A percentile compares a stretch with the other conserved stretches of the same genome.
Conservation (phyloP, 306 rosid species). For the Carpinus fangiana region DNA sequence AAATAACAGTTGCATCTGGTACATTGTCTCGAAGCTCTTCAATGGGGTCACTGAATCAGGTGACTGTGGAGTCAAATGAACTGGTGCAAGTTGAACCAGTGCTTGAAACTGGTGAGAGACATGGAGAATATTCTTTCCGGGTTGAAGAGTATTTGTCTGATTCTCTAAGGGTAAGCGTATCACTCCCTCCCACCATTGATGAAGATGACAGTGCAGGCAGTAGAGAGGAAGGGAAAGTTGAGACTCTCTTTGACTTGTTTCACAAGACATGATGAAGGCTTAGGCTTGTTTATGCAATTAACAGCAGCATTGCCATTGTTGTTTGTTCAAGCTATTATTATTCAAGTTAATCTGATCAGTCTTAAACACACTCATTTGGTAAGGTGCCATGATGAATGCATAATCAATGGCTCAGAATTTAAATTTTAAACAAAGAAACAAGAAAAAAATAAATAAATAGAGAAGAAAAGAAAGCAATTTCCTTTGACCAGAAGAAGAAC, state of each 20-base stretch:
- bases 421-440: no score
- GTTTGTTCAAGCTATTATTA: neutral
- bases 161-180: conserved; percentile 26
- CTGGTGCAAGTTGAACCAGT: conserved; percentile 30
- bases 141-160: conserved; percentile 46
- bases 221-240: conserved; percentile 38
- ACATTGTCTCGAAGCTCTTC: conserved; percentile 77
- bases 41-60: conserved; percentile 65
- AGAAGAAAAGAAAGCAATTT: no score
- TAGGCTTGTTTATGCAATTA: no score
- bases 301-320: no score
- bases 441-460: no score
- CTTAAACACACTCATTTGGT: neutral
- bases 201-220: conserved; percentile 35
- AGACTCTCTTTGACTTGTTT: conserved; percentile 74
- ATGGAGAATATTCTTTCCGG: conserved; percentile 33
- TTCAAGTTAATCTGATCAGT: neutral
- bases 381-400: no score
- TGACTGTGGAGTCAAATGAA: conserved; percentile 54
- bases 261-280: conserved; percentile 36
- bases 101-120: conserved; percentile 28
- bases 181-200: conserved; percentile 27
- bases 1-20: conserved; percentile 74
- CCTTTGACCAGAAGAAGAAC: no score
- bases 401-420: no score